A percentile compares a stretch with the other conserved stretches of the same genome.
These are phyloP conservation scores for Blastobotrys chiropterorum DNA, from an alignment of 805 yeast species.

Conservation along the genomic window DNA sequence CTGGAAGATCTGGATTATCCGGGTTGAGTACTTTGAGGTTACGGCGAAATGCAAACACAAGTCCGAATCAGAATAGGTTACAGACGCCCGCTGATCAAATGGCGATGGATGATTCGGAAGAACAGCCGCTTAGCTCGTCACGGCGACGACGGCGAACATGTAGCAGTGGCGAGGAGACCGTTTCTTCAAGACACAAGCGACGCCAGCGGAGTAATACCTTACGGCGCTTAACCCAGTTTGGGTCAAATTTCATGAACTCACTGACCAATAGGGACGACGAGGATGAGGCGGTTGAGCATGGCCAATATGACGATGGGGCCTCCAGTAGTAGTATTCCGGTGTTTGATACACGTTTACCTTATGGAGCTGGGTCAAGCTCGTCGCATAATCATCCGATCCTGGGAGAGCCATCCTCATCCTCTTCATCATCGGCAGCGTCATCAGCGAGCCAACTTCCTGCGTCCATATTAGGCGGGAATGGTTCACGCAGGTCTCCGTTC, in stretches of 20 bases:
- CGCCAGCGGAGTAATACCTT: conserved; percentile 2
- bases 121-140: neutral
- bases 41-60: neutral
- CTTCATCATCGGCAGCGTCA: neutral
- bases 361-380: neutral
- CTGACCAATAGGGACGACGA: neutral
- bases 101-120: neutral
- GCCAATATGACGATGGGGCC: neutral
- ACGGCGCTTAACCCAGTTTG: conserved; percentile 6
- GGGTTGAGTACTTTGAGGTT: neutral
- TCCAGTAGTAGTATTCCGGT: neutral
- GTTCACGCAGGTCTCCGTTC: neutral
- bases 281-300: neutral
- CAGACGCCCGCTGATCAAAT: neutral
- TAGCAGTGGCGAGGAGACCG: conserved; percentile 3
- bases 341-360: neutral
- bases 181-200: neutral
- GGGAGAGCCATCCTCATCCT: neutral
- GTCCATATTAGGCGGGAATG: neutral
- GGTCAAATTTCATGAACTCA: conserved; percentile 5
- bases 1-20: neutral
- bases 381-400: too few species aligned
- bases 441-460: neutral
- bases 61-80: neutral
- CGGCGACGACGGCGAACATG: conserved; percentile 5